Evolutionary conservation across 83 land plant genomes (phyloP).

Genomic region (Isoetes engelmannii): DNA sequence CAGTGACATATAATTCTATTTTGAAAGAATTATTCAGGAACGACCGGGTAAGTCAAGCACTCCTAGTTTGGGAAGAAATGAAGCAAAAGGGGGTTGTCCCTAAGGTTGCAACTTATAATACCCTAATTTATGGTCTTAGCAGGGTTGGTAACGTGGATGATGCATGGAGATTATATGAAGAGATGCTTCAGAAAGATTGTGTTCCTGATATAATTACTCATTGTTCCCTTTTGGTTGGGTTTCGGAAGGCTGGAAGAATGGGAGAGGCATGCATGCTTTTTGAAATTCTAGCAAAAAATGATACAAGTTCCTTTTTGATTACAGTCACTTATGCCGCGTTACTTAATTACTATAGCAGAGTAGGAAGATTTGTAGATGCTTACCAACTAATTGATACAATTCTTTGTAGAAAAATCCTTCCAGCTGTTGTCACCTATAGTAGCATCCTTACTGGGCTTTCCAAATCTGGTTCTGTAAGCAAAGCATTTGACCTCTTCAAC

Average conservation of each 20-base stretch:
- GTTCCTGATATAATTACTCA: constrained; percentile 43
- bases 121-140: constrained; percentile 46
- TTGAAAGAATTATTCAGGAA: constrained; percentile 43
- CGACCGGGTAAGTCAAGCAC: constrained; percentile 42
- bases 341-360: too few species aligned
- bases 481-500: too few species aligned
- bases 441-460: too few species aligned
- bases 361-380: too few species aligned
- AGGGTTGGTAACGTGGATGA: constrained; percentile 37
- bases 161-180: constrained; percentile 47
- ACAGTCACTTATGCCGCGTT: too few species aligned
- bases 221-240: constrained; percentile 42
- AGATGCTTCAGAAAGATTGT: constrained; percentile 45
- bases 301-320: too few species aligned
- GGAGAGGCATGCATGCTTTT: constrained; percentile 46
- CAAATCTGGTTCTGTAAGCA: too few species aligned
- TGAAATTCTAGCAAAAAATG: too few species aligned
- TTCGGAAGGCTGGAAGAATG: constrained; percentile 40
- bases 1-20: constrained; percentile 49
- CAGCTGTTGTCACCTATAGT: too few species aligned
- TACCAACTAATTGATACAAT: too few species aligned
- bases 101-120: constrained; percentile 44
- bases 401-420: too few species aligned
- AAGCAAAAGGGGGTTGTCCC: constrained; percentile 39
- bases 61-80: constrained; percentile 53